A percentile compares a stretch with the other conserved stretches of the same genome.
Conservation (phyloP, 371 early-diverging fungal genomes). For the Thermomucor indicae-seudaticae region DNA sequence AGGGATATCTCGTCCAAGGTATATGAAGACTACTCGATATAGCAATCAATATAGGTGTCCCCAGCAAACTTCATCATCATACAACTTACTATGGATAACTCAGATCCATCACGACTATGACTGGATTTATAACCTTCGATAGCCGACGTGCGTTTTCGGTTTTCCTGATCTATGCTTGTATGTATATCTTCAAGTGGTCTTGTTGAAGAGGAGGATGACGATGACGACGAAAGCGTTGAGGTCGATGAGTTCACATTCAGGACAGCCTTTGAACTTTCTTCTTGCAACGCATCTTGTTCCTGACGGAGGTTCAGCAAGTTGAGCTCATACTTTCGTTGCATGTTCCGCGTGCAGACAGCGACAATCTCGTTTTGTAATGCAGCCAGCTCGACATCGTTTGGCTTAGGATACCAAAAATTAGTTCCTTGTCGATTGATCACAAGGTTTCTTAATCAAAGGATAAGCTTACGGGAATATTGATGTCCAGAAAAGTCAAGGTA, state of each 20-base stretch:
- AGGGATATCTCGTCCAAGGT: constrained; percentile 13
- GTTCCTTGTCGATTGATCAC: neutral
- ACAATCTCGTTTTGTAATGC: constrained; percentile 69
- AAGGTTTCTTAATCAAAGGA: neutral
- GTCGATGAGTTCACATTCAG: constrained; percentile 9
- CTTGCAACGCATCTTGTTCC: neutral
- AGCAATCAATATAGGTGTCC: neutral
- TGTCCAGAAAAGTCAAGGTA: constrained; percentile 69
- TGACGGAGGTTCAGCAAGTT: neutral
- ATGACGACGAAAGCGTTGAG: constrained; percentile 12
- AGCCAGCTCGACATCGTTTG: constrained; percentile 63
- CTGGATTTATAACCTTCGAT: neutral
- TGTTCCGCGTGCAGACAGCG: constrained; percentile 66
- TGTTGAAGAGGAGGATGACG: constrained; percentile 8
- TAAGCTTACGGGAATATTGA: constrained; percentile 59
- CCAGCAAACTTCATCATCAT: neutral
- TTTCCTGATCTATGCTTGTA: no score
- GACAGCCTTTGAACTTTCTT: neutral
- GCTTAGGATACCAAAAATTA: constrained; percentile 19
- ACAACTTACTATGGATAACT: constrained; percentile 4
- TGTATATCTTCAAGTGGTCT: constrained; percentile 1
- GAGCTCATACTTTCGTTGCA: constrained; percentile 33
- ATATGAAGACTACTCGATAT: constrained; percentile 6
- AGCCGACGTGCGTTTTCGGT: no score
- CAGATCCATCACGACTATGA: neutral